Conservation (phyloP, 2,329 filamentous ascomycete species). For the Penicillium capsulatum region DNA sequence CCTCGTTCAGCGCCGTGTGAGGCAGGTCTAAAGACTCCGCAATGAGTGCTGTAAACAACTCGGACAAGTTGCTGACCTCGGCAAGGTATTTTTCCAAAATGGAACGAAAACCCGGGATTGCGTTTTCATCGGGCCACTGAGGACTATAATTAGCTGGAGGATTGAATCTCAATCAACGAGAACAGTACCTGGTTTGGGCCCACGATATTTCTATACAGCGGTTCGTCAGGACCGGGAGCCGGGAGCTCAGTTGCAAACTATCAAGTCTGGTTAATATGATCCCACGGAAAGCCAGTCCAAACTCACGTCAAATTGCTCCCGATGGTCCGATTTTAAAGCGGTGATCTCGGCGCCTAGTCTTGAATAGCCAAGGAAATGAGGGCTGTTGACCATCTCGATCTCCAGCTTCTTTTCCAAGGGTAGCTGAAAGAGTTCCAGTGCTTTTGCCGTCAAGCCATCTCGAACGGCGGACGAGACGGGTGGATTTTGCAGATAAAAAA, state of each 20-base stretch:
- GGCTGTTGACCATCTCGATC: slow-evolving; percentile 44
- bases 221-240: slow-evolving; percentile 31
- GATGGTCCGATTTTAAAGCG: slow-evolving; percentile 30
- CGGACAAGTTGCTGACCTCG: slow-evolving; percentile 24
- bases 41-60: slow-evolving; percentile 28
- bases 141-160: background rate
- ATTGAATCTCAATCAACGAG: background rate
- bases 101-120: slow-evolving; percentile 31
- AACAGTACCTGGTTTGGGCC: slow-evolving; percentile 34
- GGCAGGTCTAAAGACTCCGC: slow-evolving; percentile 33
- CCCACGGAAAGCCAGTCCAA: slow-evolving; percentile 5
- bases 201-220: slow-evolving; percentile 33
- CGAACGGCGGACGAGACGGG: slow-evolving; percentile 22
- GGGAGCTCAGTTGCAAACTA: slow-evolving; percentile 38
- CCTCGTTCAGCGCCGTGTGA: slow-evolving; percentile 26
- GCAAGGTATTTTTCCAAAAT: slow-evolving; percentile 30
- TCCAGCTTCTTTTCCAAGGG: slow-evolving; percentile 47
- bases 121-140: slow-evolving; percentile 34
- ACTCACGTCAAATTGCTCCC: slow-evolving; percentile 37
- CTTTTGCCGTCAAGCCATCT: slow-evolving; percentile 35
- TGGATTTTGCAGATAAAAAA: slow-evolving; percentile 34
- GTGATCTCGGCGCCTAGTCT: slow-evolving; percentile 35
- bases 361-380: slow-evolving; percentile 37
- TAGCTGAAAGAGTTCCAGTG: slow-evolving; percentile 43
- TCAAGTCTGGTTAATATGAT: slow-evolving; percentile 27